Percentiles rank a stretch among this genome's conserved stretches.
Conservation (phyloP, 2,329 filamentous ascomycete genomes). For the Xylaria sp. region DNA sequence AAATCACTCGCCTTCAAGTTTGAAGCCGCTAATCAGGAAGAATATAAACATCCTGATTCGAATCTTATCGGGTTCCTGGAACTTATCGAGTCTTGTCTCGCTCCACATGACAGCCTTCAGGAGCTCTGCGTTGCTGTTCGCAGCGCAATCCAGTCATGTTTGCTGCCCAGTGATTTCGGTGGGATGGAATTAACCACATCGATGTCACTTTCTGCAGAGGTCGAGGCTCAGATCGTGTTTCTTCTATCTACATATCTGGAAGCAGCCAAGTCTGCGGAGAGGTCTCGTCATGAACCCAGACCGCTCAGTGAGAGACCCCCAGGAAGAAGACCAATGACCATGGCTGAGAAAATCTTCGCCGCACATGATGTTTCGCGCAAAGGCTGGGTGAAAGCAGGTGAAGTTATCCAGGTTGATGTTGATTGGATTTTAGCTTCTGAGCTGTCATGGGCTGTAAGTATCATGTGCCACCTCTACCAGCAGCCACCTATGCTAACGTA, state of each 20-base stretch:
- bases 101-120: neutral
- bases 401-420: constrained; percentile 55
- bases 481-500: neutral
- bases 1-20: constrained; percentile 12
- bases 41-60: neutral
- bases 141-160: constrained; percentile 22
- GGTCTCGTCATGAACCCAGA: constrained; percentile 19
- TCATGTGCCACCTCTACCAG: neutral
- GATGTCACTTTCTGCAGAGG: constrained; percentile 26
- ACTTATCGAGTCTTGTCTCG: constrained; percentile 16
- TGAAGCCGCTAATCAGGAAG: neutral
- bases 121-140: constrained; percentile 18
- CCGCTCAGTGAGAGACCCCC: constrained; percentile 30
- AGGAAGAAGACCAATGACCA: constrained; percentile 52
- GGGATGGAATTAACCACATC: constrained; percentile 42
- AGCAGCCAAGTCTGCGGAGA: constrained; percentile 47
- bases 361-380: constrained; percentile 53
- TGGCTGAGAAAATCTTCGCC: constrained; percentile 59
- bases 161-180: constrained; percentile 43
- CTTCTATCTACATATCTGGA: constrained; percentile 47
- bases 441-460: constrained; percentile 51
- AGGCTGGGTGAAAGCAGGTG: constrained; percentile 52
- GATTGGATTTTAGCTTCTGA: constrained; percentile 61
- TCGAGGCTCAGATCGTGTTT: constrained; percentile 44
- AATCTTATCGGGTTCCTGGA: constrained; percentile 19